Base-by-base conservation (phyloP, 176 grass and related monocot genomes). In the Musa itinerans region DNA sequence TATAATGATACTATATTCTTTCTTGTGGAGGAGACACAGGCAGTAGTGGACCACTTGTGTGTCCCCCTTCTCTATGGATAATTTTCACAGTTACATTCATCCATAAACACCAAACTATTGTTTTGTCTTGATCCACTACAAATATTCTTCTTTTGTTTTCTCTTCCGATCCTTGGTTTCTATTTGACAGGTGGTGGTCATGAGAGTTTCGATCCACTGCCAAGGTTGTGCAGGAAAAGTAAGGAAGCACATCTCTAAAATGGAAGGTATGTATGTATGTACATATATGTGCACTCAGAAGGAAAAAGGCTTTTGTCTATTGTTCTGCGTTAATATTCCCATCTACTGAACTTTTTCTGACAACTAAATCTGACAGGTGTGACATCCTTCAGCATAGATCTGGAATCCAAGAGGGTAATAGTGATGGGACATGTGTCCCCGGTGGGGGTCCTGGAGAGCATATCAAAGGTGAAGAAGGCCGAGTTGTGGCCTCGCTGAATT, bases 361-460 rank as follows among this genome's bases (percentile, higher is more conserved):
- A 69, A 50, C 29, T 54, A 62, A 75, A 59, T 62, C 15, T 21
- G 57, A 72, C 86, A 99, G 95, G 95, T 34, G 95, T 99, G 80
- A 94, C 95, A 75, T 99, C 95, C 76, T 99, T 94, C 76, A 99
- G 88, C 90, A 99, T 99, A 86, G 90, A 99, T 79, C 78, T 99
- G 83, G 95, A 99, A 73, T 87, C 86, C 82, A 99, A 99, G 86
- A 99, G 86, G 88, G 90, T 99, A 85, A 99, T 88, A 73, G 95
- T 99, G 88, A 99, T 86, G 95, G 95, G 95, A 15, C 86, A 99
- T 82, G 95, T 99, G 86, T 94, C 95, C 52, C 90, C 95, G 9
- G 86, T 83, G 1, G 88, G 95, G 52, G 95, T 99, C 74, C 84
- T 99, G 23, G 90, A 99, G 88, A 94, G 95, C 84, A 85, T 99